Percentiles rank a stretch among this genome's conserved stretches.
Conservation (phyloP, 495 filamentous ascomycete species). For the Xylaria sp. region DNA sequence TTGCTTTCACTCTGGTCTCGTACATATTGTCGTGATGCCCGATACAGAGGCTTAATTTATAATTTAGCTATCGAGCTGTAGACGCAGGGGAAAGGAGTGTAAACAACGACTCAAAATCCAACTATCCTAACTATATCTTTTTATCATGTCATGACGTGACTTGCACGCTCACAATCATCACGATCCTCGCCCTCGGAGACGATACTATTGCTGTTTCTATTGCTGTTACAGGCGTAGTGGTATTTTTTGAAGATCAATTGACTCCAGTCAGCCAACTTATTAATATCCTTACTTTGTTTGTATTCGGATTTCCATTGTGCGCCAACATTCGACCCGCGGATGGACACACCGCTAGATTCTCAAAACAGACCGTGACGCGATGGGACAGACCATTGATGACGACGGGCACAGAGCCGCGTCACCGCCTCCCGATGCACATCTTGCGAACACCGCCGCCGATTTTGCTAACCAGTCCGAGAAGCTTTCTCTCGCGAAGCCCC, state of each 20-base stretch:
- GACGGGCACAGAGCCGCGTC: not conserved
- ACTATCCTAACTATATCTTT: not conserved
- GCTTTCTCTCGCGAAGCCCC: conserved; percentile 54
- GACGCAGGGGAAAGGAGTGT: not conserved
- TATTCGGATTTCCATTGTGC: not conserved
- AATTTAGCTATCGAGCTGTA: not conserved
- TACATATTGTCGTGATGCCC: not conserved
- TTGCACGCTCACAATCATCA: not conserved
- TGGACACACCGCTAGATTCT: not conserved
- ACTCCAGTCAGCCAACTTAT: not conserved
- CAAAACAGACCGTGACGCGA: not conserved
- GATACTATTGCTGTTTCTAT: too few relatives aligned
- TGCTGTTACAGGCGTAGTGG: not conserved
- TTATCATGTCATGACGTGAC: conserved; percentile 2
- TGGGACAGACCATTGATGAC: not conserved
- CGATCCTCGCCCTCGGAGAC: not conserved
- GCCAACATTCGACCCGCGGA: not conserved
- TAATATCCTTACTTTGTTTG: not conserved
- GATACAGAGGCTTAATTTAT: not conserved
- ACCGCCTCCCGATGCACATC: conserved; percentile 1
- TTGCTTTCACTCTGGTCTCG: not conserved
- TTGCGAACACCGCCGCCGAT: conserved; percentile 40
- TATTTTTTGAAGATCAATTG: not conserved
- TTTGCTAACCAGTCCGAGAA: conserved; percentile 66
- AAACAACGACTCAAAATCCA: not conserved